phyloP scores from a whole-genome alignment of 1,139 yeast species.

The Wickerhamiella pararugosa region DNA sequence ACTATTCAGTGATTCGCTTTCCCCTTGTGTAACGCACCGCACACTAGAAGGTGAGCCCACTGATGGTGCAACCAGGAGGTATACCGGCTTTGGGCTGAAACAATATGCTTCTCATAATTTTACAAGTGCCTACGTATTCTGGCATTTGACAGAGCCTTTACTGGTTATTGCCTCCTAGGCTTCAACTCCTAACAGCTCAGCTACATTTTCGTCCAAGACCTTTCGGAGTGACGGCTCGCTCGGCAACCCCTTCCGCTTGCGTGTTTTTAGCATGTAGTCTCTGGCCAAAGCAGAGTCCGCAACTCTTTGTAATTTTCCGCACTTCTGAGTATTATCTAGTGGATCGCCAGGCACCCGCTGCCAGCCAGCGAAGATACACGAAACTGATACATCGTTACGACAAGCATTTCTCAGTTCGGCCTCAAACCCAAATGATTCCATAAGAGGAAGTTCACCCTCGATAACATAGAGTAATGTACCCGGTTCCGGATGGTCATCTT shows the following conservation, averaged over 20 bases:
- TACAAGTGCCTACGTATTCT: too few species aligned
- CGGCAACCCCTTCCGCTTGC: slow-evolving; percentile 62
- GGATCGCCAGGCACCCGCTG: slow-evolving; percentile 84
- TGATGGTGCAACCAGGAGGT: too few species aligned
- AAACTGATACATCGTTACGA: slow-evolving; percentile 64
- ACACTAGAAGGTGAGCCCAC: too few species aligned
- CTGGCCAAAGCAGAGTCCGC: slow-evolving; percentile 56
- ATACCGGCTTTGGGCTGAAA: too few species aligned
- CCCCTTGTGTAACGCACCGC: too few species aligned
- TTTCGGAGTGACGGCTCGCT: slow-evolving; percentile 64
- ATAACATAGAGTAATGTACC: slow-evolving; percentile 60
- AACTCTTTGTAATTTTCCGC: slow-evolving; percentile 67
- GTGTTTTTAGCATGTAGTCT: slow-evolving; percentile 77
- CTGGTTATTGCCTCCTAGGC: too few species aligned
- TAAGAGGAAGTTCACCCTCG: slow-evolving; percentile 62
- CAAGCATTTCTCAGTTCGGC: slow-evolving; percentile 68
- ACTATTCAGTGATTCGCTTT: too few species aligned
- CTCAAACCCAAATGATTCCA: slow-evolving; percentile 81
- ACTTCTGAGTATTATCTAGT: slow-evolving; percentile 43
- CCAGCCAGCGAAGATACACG: slow-evolving; percentile 57
- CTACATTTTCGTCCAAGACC: slow-evolving; percentile 51
- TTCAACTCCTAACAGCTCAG: slow-evolving; percentile 3
- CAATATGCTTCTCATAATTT: too few species aligned
- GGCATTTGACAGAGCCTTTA: too few species aligned
- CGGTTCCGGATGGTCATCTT: slow-evolving; percentile 39